Evolutionary conservation across 805 yeast genomes (phyloP).

Genomic region (Monosporozyma yasuniensis): DNA sequence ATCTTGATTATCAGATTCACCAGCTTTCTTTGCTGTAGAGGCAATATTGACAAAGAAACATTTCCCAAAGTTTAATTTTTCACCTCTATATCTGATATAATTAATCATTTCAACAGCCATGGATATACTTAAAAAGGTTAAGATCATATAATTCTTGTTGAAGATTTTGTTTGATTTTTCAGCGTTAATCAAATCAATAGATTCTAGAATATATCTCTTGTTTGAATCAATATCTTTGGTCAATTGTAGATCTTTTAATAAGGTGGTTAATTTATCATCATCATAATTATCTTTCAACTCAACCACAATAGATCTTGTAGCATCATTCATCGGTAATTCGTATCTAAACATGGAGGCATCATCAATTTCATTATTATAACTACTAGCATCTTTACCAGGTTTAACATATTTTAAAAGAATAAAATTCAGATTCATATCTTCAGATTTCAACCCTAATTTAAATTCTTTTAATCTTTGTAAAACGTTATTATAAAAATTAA

Average conservation of each 20-base stretch:
- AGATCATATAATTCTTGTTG: constrained; percentile 16
- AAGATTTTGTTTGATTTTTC: constrained; percentile 11
- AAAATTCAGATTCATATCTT: constrained; percentile 31
- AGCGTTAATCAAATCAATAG: constrained; percentile 17
- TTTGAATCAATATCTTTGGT: constrained; percentile 8
- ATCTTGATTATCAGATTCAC: not conserved
- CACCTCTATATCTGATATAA: constrained; percentile 9
- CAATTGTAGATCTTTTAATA: constrained; percentile 12
- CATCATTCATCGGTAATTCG: constrained; percentile 12
- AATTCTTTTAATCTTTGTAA: constrained; percentile 31
- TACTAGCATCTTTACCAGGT: not conserved
- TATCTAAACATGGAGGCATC: constrained; percentile 3
- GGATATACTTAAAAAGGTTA: constrained; percentile 21
- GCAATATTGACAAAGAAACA: constrained; percentile 11
- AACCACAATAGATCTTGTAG: constrained; percentile 23
- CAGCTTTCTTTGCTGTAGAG: not conserved
- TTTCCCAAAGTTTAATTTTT: constrained; percentile 7
- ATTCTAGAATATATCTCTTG: constrained; percentile 22
- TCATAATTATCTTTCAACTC: constrained; percentile 12
- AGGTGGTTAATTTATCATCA: constrained; percentile 8
- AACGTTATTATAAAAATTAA: constrained; percentile 32
- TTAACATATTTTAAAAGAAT: constrained; percentile 22
- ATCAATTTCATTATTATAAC: constrained; percentile 2
- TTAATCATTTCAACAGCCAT: constrained; percentile 24
- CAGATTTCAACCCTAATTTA: constrained; percentile 33